Evolutionary conservation across 202 grass and related monocot species (phyloP).

Genomic region (Schoenoplectus tabernaemontani): DNA sequence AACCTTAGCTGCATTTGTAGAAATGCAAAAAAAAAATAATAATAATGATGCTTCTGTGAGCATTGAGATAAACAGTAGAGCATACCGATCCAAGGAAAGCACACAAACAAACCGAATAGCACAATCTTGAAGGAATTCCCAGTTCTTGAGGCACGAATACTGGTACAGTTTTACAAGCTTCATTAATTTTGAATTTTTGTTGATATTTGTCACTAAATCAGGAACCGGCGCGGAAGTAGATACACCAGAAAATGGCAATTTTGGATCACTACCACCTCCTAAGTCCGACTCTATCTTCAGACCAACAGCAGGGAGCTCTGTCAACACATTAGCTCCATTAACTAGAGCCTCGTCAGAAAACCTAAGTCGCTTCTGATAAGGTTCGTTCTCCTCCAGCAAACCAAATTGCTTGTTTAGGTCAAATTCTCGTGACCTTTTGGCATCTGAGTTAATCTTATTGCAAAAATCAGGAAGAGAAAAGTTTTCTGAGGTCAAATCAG

Average conservation of each 20-base stretch:
- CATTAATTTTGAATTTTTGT: conserved; percentile 53
- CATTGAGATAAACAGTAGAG: conserved; percentile 14
- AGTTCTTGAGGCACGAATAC: conserved; percentile 77
- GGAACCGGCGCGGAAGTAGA: conserved; percentile 16
- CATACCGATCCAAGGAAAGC: conserved; percentile 96
- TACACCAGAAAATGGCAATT: conserved; percentile 21
- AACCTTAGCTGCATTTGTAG: background rate
- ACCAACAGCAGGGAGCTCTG: conserved; percentile 35
- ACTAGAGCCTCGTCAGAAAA: conserved; percentile 35
- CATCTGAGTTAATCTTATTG: conserved; percentile 43
- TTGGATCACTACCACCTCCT: conserved; percentile 30
- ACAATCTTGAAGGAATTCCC: conserved; percentile 96
- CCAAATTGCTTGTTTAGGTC: conserved; percentile 67
- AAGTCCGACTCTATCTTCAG: conserved; percentile 51
- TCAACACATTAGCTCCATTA: conserved; percentile 30
- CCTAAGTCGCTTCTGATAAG: conserved; percentile 61
- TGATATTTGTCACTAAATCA: conserved; percentile 37
- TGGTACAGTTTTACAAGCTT: conserved; percentile 69
- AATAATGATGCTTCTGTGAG: background rate
- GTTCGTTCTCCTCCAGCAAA: conserved; percentile 38
- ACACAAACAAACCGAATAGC: conserved; percentile 95
- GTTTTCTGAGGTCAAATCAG: conserved; percentile 43
- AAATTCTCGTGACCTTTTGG: conserved; percentile 51
- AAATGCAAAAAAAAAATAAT: background rate
- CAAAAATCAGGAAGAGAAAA: conserved; percentile 43